These are phyloP conservation scores for Fraxinus nigra DNA, from an alignment of 305 asterid genomes.

Conservation along the genomic window DNA sequence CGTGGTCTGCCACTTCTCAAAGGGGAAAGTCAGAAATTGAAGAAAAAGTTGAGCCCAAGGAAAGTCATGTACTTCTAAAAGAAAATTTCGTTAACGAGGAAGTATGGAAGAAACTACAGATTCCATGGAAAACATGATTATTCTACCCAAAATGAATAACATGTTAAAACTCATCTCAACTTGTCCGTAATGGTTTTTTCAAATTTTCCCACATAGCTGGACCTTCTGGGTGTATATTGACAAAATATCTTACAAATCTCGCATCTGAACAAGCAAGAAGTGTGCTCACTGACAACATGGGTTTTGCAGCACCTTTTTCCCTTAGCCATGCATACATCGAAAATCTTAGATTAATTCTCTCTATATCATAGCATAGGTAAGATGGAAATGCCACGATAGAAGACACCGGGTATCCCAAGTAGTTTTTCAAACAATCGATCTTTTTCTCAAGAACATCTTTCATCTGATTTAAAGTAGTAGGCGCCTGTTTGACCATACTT, in stretches of 20 bases:
- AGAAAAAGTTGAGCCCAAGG: background rate
- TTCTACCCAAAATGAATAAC: background rate
- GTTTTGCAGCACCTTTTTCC: conserved; percentile 66
- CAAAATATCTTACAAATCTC: conserved; percentile 64
- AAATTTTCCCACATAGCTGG: conserved; percentile 59
- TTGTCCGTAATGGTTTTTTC: conserved; percentile 32
- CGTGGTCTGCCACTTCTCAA: background rate
- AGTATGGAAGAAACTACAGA: background rate
- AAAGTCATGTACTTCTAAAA: background rate
- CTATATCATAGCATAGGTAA: conserved; percentile 66
- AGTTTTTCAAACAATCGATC: conserved; percentile 45
- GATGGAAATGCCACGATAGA: conserved; percentile 66
- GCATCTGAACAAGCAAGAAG: conserved; percentile 71
- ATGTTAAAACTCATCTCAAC: conserved; percentile 25
- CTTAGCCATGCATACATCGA: conserved; percentile 79
- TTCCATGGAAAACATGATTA: background rate
- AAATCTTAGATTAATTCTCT: conserved; percentile 59
- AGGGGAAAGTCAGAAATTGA: background rate
- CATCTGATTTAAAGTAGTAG: conserved; percentile 61
- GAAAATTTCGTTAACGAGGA: background rate
- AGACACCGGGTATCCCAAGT: conserved; percentile 67
- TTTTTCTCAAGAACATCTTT: conserved; percentile 62
- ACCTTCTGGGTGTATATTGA: conserved; percentile 74
- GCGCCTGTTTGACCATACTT: conserved; percentile 68
- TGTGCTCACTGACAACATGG: conserved; percentile 65